These are phyloP conservation scores for Fomes fomentarius DNA, from an alignment of 1,284 basidiomycete species.

Conservation along the genomic window DNA sequence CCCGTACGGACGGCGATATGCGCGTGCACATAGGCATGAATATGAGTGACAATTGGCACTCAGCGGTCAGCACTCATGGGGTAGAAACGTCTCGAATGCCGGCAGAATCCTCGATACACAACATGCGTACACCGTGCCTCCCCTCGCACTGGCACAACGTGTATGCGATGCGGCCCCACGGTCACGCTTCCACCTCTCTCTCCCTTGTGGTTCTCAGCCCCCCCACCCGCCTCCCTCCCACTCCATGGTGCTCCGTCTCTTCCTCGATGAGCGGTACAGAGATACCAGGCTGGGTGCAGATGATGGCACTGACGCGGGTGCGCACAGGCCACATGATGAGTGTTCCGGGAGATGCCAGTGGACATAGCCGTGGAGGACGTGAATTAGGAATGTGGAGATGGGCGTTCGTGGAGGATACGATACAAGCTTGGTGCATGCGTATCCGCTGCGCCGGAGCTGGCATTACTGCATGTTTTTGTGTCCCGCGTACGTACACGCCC, in stretches of 20 bases:
- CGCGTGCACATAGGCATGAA: too few relatives aligned
- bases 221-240: background rate
- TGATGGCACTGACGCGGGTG: background rate
- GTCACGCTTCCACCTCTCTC: conserved; percentile 13
- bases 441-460: conserved; percentile 3
- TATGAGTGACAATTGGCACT: too few relatives aligned
- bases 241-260: too few relatives aligned
- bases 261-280: too few relatives aligned
- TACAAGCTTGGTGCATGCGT: background rate
- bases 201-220: too few relatives aligned
- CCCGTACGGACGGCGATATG: too few relatives aligned
- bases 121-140: conserved; percentile 10
- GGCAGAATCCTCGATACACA: background rate
- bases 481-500: too few relatives aligned
- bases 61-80: too few relatives aligned
- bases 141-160: background rate
- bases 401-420: background rate
- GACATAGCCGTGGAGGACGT: too few relatives aligned
- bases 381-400: too few relatives aligned
- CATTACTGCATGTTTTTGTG: too few relatives aligned
- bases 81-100: conserved; percentile 12
- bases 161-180: conserved; percentile 15
- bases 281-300: background rate
- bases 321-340: background rate
- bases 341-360: background rate